These are phyloP conservation scores for Melampsora abietis-canadensis DNA, from an alignment of 1,284 basidiomycete genomes.

Conservation along the genomic window DNA sequence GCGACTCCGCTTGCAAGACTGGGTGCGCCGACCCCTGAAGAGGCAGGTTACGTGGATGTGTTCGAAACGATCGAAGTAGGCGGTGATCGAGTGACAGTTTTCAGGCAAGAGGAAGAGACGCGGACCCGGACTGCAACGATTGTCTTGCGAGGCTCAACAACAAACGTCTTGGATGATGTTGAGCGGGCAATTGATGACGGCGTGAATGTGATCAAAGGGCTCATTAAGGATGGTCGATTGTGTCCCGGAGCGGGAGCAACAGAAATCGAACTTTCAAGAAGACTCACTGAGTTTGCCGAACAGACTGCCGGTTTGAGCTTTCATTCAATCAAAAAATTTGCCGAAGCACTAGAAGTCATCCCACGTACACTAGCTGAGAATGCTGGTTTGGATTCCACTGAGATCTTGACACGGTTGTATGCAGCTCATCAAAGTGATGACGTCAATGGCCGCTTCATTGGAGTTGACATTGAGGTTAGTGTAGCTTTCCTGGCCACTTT, in stretches of 20 bases:
- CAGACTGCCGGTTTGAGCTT: constrained; percentile 87
- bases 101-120: constrained; percentile 70
- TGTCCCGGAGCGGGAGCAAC: constrained; percentile 92
- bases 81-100: constrained; percentile 93
- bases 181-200: constrained; percentile 96
- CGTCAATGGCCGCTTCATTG: constrained; percentile 65
- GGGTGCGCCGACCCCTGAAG: constrained; percentile 92
- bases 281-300: constrained; percentile 80
- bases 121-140: constrained; percentile 83
- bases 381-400: constrained; percentile 89
- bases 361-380: constrained; percentile 94
- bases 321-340: constrained; percentile 89
- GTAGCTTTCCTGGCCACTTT: background rate
- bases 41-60: constrained; percentile 88
- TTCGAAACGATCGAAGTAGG: constrained; percentile 96
- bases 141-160: constrained; percentile 93
- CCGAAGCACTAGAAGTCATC: constrained; percentile 83
- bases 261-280: constrained; percentile 82
- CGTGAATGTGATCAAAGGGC: constrained; percentile 89
- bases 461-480: constrained; percentile 85
- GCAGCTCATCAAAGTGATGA: constrained; percentile 71
- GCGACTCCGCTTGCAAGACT: constrained; percentile 93
- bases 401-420: constrained; percentile 80
- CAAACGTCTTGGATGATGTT: constrained; percentile 90
- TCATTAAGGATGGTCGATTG: constrained; percentile 83